Conservation (phyloP, 129 eudicot species). For the Saposhnikovia divaricata region DNA sequence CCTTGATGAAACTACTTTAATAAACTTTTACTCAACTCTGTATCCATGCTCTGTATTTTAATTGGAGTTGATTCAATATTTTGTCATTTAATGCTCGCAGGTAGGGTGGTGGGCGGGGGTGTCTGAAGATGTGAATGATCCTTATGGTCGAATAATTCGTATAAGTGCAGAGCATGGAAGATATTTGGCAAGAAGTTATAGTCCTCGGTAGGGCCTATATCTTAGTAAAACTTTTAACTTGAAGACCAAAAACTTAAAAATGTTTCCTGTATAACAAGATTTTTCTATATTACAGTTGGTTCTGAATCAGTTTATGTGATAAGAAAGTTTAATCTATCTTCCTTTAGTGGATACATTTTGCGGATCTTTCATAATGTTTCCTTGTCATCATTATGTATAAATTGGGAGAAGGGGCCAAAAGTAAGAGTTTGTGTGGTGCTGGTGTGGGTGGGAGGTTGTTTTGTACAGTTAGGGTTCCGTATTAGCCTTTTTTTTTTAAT, state of each 20-base stretch:
- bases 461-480: neutral
- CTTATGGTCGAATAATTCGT: constrained; percentile 78
- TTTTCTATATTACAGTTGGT: neutral
- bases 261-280: neutral
- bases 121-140: constrained; percentile 69
- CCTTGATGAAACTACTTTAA: neutral
- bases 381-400: neutral
- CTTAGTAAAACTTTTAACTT: neutral
- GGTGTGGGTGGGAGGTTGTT: neutral
- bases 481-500: neutral
- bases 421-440: neutral
- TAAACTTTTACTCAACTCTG: neutral
- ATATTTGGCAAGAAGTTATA: constrained; percentile 84
- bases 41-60: constrained; percentile 9
- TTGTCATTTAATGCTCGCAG: constrained; percentile 30
- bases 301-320: neutral
- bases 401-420: neutral
- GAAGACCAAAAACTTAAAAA: neutral
- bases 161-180: constrained; percentile 96
- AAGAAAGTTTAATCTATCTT: neutral
- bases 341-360: neutral
- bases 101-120: constrained; percentile 99
- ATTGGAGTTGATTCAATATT: neutral
- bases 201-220: constrained; percentile 59
- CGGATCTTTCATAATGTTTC: neutral